Percentiles rank a stretch among this genome's conserved stretches.
Conservation (phyloP, 2,329 filamentous ascomycete species). For the Aspergillus pseudoviridinutans region DNA sequence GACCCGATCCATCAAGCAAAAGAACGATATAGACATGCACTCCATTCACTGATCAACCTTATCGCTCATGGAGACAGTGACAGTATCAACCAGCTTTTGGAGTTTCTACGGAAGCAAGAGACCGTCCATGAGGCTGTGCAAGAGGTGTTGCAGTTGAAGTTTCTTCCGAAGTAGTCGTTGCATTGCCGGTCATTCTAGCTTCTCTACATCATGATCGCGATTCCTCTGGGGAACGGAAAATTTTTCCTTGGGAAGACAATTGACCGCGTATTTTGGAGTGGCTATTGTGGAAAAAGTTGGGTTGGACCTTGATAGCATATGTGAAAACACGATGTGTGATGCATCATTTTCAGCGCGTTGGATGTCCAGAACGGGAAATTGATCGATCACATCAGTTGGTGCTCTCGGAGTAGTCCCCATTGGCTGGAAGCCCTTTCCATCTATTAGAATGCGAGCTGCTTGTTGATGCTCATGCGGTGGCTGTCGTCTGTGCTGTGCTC, state of each 20-base stretch:
- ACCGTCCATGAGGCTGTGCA: background rate
- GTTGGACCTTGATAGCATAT: background rate
- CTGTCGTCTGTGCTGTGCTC: no score
- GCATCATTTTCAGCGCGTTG: background rate
- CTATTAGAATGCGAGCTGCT: background rate
- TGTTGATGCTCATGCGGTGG: no score
- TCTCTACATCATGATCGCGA: background rate
- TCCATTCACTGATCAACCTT: background rate
- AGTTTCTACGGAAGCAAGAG: background rate
- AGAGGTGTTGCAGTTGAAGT: background rate
- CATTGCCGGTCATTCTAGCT: background rate
- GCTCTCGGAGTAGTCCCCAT: background rate
- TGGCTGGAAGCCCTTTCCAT: background rate
- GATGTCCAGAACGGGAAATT: no score
- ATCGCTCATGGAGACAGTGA: background rate
- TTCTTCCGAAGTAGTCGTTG: background rate
- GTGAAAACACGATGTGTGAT: background rate
- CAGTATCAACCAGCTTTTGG: background rate
- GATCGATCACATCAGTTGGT: background rate
- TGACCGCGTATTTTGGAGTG: no score
- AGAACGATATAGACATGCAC: background rate
- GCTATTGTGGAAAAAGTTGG: no score
- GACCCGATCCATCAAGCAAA: background rate
- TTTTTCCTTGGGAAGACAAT: background rate
- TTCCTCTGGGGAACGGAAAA: no score